Evolutionary conservation across 257 asterid genomes (phyloP), one percentile per base, ranked within the genome.

Genomic region (Solanum okadae): DNA sequence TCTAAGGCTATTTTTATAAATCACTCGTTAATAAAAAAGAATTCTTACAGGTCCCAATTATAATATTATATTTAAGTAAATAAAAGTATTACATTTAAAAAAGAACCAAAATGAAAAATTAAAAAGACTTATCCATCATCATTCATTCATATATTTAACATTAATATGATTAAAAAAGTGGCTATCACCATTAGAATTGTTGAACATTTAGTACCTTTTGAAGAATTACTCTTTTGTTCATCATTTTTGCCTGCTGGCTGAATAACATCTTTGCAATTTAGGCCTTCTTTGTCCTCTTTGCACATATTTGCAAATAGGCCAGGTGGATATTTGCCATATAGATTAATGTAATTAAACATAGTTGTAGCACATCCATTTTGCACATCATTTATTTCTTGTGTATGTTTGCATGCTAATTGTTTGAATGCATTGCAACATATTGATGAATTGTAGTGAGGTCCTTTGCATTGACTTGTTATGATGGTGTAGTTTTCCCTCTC

Each of bases 381-480:
- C 40, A 92, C 77, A 89, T 95, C 96, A 35, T 95, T 96, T 68
- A 95, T 33, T 16, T 93, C 88, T 25, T 93, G 93, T 11, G 87
- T 65, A 5, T 92, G 89, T 7, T 96, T 95, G 91, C 98, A 96
- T 11, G 93, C 87, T 42, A 96, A 82, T 86, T 90, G 87, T 92
- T 93, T 93, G 59, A 95, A 91, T 1, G 98, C 94, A 1, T 83
- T 44, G 90, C 99, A 96, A 40, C 99, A 95, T 18, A 92, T 61
- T 11, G 91, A 93, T 1, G 90, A 86, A 1, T 91, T 35, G 95
- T 94, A 96, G 11, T 95, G 91, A 2, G 99, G 99, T 38, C 99
- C 98, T 86, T 95, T 96, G 94, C 99, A 96, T 67, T 92, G 96
- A 92, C 98, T 95, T 25, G 98, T 95, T 6, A 96, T 92, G 87